Conservation (phyloP, 1,139 yeast genomes). For the Lodderomyces parapsilosis region DNA sequence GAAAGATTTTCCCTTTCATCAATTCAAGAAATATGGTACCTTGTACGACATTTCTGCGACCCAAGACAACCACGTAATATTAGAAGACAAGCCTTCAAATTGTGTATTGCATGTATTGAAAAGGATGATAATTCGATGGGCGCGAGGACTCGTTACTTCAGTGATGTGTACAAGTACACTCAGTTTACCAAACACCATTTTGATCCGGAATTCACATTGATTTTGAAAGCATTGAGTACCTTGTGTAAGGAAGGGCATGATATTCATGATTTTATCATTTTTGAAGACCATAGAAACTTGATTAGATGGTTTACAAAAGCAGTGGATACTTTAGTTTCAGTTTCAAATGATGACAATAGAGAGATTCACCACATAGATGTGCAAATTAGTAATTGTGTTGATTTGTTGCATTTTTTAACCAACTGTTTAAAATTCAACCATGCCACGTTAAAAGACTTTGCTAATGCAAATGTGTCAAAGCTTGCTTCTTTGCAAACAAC, state of each 20-base stretch:
- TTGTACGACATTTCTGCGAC: slow-evolving; percentile 57
- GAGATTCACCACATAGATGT: not conserved
- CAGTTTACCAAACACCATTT: no score
- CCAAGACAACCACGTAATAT: slow-evolving; percentile 34
- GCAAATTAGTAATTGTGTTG: slow-evolving; percentile 14
- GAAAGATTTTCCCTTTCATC: slow-evolving; percentile 55
- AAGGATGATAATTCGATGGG: slow-evolving; percentile 50
- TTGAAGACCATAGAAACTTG: slow-evolving; percentile 43
- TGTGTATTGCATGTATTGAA: slow-evolving; percentile 56
- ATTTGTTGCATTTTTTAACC: slow-evolving; percentile 36
- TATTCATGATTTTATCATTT: slow-evolving; percentile 55
- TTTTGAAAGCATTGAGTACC: slow-evolving; percentile 45
- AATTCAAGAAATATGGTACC: slow-evolving; percentile 75
- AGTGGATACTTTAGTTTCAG: slow-evolving; percentile 15
- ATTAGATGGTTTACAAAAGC: slow-evolving; percentile 22
- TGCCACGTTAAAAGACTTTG: slow-evolving; percentile 18
- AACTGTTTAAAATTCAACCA: slow-evolving; percentile 52
- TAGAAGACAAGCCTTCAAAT: slow-evolving; percentile 53
- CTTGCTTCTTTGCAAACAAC: not conserved
- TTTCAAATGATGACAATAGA: slow-evolving; percentile 1
- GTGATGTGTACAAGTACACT: slow-evolving; percentile 55
- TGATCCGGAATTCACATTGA: slow-evolving; percentile 40
- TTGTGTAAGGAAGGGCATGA: slow-evolving; percentile 65
- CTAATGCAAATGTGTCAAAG: not conserved
- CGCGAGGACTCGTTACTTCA: slow-evolving; percentile 55